Evolutionary conservation across 2,329 filamentous ascomycete species (phyloP).

Genomic region (Arthrinium phaeospermum): DNA sequence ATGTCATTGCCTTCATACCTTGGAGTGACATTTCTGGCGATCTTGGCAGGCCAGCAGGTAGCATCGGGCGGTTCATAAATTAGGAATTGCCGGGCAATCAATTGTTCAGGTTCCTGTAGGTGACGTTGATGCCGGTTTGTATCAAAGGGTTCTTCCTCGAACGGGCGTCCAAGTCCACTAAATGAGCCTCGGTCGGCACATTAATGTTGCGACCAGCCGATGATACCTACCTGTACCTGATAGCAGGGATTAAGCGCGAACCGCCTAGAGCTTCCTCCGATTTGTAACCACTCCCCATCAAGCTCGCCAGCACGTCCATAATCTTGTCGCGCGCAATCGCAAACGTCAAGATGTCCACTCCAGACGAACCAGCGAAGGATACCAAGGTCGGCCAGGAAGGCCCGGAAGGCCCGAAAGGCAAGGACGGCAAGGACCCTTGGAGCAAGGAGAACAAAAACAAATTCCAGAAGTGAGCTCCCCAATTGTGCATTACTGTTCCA

Average conservation of each 20-base stretch:
- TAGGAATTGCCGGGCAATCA: background rate
- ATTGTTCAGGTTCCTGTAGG: background rate
- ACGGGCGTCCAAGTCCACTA: conserved; percentile 3
- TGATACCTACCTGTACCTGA: background rate
- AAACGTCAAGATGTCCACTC: conserved; percentile 33
- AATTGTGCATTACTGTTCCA: background rate
- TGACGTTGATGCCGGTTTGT: background rate
- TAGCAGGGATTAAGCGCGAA: background rate
- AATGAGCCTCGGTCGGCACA: conserved; percentile 7
- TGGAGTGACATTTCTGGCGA: background rate
- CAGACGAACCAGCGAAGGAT: conserved; percentile 19
- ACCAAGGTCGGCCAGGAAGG: background rate
- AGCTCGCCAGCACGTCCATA: background rate
- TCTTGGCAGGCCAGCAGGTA: too few species aligned
- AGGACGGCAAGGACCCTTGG: conserved; percentile 51
- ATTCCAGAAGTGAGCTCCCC: conserved; percentile 63
- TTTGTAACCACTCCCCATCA: conserved; percentile 4
- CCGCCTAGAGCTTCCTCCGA: background rate
- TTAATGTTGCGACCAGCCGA: conserved; percentile 15
- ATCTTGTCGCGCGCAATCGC: background rate
- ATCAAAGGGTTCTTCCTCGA: background rate
- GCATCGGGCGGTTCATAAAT: background rate
- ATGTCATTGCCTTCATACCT: background rate
- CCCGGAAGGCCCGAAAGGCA: background rate
- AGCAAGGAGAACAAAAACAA: conserved; percentile 64